Evolutionary conservation across 192 early-diverging fungal species (phyloP), one percentile per base, ranked within the genome.

Genomic region (Linnemannia hyalina): DNA sequence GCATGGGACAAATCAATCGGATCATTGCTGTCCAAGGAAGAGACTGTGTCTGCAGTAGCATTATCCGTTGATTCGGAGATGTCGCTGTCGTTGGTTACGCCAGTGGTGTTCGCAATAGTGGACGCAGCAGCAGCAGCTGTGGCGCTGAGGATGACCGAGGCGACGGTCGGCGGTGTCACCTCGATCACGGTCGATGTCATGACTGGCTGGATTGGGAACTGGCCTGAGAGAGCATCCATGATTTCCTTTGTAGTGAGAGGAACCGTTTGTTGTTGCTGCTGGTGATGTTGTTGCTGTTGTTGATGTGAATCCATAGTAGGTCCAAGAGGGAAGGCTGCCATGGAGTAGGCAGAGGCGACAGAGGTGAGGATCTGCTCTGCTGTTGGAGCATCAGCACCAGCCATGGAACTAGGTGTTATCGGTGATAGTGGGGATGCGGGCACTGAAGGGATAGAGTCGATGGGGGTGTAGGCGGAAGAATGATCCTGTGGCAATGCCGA

Each of bases 161-260:
- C 29, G 10, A 35, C 20, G 40, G 18, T 40, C 5, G 38, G 65
- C 0, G 65, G 44, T 7, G 32, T 1, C 0, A 46, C 26, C 65
- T 65, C 57, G 10, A 44, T 44, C n/a, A 65, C 38, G 32, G 46
- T 46, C 65, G 42, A 44, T 29, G 71, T 46, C 41, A 46, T 29
- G 32, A 75, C 18, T n/a, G 76, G 82, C 18, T 78, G 82, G 23
- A 83, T 83, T 8, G 82, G 82, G 65, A 83, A 78, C 36, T 83
- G 82, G 16, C 82, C 82, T 4, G 82, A 83, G 9, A 83, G 77
- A 32, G 82, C 82, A 46, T 83, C 82, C 76, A 83, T 83, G 36
- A 83, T 83, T 41, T 83, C 82, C 32, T 74, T 78, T 16, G 82
- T 83, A 23, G 82, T 83, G 26, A 83, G 29, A 20, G 82, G 82